These are phyloP conservation scores for Russula brevipes DNA, from an alignment of 768 basidiomycete species.

Conservation along the genomic window DNA sequence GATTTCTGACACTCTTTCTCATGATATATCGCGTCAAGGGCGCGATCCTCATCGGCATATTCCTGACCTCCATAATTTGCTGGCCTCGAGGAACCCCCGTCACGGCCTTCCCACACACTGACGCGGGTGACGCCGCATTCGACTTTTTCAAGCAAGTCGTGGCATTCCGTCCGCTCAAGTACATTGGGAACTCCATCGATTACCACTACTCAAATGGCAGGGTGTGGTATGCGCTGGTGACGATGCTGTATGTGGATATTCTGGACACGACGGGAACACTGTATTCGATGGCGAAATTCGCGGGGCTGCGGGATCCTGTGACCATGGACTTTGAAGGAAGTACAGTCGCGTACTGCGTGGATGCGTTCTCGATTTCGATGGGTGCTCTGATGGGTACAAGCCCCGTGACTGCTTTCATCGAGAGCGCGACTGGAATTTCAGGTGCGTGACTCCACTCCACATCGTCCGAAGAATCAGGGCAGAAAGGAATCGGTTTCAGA, in stretches of 20 bases:
- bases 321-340: constrained; percentile 85
- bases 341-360: constrained; percentile 76
- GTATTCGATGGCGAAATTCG: constrained; percentile 89
- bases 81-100: constrained; percentile 82
- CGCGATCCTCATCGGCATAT: constrained; percentile 76
- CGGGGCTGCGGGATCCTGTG: constrained; percentile 75
- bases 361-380: constrained; percentile 76
- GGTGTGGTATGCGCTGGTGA: constrained; percentile 84
- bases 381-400: constrained; percentile 76
- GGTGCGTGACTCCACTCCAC: constrained; percentile 34
- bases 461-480: too few relatives aligned
- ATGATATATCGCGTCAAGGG: constrained; percentile 85
- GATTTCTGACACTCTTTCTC: constrained; percentile 68
- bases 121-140: constrained; percentile 63
- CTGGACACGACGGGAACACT: constrained; percentile 64
- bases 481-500: constrained; percentile 38
- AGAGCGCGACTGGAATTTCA: constrained; percentile 75
- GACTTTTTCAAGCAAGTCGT: constrained; percentile 84
- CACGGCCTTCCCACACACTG: constrained; percentile 75
- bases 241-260: constrained; percentile 87
- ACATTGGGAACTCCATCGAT: constrained; percentile 53
- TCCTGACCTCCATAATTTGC: constrained; percentile 78
- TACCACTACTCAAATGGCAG: constrained; percentile 45
- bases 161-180: constrained; percentile 58
- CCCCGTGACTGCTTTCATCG: constrained; percentile 79